Evolutionary conservation across 305 asterid species (phyloP).

Genomic region (Fraxinus albicans): DNA sequence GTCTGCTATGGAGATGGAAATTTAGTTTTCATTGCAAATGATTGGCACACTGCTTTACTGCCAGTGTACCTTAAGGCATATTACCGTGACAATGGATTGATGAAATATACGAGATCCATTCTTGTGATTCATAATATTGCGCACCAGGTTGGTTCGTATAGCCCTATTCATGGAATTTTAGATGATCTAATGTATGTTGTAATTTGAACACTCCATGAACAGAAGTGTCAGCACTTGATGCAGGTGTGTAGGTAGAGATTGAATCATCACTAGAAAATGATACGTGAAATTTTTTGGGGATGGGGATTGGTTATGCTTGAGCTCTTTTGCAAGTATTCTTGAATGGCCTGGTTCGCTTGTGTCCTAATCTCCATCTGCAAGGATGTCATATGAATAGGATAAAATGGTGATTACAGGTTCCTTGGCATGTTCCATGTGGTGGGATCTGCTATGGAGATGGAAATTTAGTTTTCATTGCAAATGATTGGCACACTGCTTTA

Average conservation of each 20-base stretch:
- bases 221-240: neutral
- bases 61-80: constrained; percentile 96
- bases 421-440: constrained; percentile 97
- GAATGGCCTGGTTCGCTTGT: neutral
- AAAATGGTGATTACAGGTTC: constrained; percentile 53
- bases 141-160: constrained; percentile 72
- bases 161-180: constrained; percentile 9
- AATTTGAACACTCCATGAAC: neutral
- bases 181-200: neutral
- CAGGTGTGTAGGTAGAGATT: neutral
- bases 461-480: constrained; percentile 85
- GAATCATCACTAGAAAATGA: neutral
- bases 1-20: constrained; percentile 98
- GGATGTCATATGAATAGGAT: constrained; percentile 15
- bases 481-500: constrained; percentile 98
- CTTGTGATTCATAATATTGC: constrained; percentile 96
- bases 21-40: constrained; percentile 86
- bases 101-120: constrained; percentile 81
- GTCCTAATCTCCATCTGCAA: neutral
- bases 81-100: constrained; percentile 85
- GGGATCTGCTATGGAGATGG: constrained; percentile 99
- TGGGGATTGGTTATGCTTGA: neutral
- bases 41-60: constrained; percentile 95
- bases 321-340: neutral
- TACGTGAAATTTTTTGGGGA: neutral